phyloP scores from a whole-genome alignment of 2,329 filamentous ascomycete genomes.

The Colletotrichum falcatum region DNA sequence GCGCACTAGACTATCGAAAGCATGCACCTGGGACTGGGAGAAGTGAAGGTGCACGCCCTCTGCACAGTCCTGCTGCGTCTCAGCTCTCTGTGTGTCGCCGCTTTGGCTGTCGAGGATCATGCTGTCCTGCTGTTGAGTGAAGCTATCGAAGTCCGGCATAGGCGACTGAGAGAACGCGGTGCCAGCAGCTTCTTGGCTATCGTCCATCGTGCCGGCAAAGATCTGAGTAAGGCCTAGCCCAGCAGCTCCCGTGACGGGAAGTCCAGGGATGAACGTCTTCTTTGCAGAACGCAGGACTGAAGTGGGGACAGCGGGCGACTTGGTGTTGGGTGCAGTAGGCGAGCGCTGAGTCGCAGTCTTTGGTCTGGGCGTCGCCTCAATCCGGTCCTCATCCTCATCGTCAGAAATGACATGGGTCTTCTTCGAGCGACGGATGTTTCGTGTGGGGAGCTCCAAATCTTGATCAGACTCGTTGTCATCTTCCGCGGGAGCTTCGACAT shows the following conservation, averaged over 20 bases:
- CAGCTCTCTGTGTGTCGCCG: constrained; percentile 51
- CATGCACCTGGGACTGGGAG: constrained; percentile 70
- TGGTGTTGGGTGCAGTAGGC: constrained; percentile 55
- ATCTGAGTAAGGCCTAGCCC: constrained; percentile 87
- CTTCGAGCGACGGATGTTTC: constrained; percentile 60
- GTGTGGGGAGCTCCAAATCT: constrained; percentile 55
- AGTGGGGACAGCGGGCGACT: constrained; percentile 67
- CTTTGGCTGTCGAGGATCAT: constrained; percentile 63
- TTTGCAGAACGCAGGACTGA: constrained; percentile 77
- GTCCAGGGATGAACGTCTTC: constrained; percentile 77
- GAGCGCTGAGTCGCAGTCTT: constrained; percentile 57
- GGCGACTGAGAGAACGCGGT: constrained; percentile 55
- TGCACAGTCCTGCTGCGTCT: constrained; percentile 51
- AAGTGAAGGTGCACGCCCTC: constrained; percentile 65
- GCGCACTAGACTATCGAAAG: constrained; percentile 67
- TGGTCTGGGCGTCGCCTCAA: constrained; percentile 62
- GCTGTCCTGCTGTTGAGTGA: constrained; percentile 66
- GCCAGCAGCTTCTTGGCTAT: constrained; percentile 58
- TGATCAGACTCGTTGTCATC: constrained; percentile 52
- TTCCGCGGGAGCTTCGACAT: constrained; percentile 44
- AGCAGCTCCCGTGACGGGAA: constrained; percentile 70
- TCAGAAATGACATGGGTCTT: constrained; percentile 71
- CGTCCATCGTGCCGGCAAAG: constrained; percentile 89
- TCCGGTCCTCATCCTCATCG: constrained; percentile 67
- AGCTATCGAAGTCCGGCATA: constrained; percentile 68